A percentile compares a stretch with the other conserved stretches of the same genome.
Evolutionary conservation across 2,329 filamentous ascomycete species (phyloP).

Genomic region (Pseudogymnoascus sp.): DNA sequence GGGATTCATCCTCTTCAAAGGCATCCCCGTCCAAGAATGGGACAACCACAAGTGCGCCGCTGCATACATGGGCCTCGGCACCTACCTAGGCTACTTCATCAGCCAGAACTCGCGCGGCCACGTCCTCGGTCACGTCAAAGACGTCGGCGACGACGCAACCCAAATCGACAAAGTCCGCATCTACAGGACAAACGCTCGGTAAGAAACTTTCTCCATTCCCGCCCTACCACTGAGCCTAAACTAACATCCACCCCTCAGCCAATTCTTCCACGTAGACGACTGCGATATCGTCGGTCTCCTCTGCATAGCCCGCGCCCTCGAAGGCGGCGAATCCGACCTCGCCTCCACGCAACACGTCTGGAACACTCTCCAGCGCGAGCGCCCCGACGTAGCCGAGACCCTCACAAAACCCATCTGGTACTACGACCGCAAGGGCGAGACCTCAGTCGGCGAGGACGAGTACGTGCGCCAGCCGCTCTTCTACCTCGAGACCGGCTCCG

Average conservation of each 20-base stretch:
- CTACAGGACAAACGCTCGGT: slow-evolving; percentile 75
- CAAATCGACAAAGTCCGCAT: slow-evolving; percentile 84
- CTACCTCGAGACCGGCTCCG: slow-evolving; percentile 62
- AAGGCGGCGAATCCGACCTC: slow-evolving; percentile 78
- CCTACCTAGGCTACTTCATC: slow-evolving; percentile 80
- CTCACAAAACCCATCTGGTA: slow-evolving; percentile 79
- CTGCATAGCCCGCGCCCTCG: slow-evolving; percentile 68
- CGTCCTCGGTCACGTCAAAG: slow-evolving; percentile 83
- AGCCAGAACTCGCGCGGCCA: slow-evolving; percentile 80
- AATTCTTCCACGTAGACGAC: slow-evolving; percentile 83
- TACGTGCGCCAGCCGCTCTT: slow-evolving; percentile 67
- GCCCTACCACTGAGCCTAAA: not conserved
- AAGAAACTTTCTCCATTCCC: slow-evolving; percentile 13
- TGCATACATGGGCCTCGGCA: slow-evolving; percentile 84
- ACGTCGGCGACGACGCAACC: slow-evolving; percentile 70
- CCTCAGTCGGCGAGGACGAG: slow-evolving; percentile 62
- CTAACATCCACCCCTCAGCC: slow-evolving; percentile 32
- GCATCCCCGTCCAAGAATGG: slow-evolving; percentile 71
- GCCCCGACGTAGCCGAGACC: slow-evolving; percentile 69
- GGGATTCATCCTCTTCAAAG: slow-evolving; percentile 84
- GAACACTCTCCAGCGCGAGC: slow-evolving; percentile 67
- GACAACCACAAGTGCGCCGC: slow-evolving; percentile 70
- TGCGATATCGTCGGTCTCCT: slow-evolving; percentile 75
- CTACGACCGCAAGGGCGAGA: slow-evolving; percentile 85
- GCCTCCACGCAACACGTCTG: slow-evolving; percentile 72